Conservation (phyloP, 768 basidiomycete species). For the Phylloporus rhodoxanthus region DNA sequence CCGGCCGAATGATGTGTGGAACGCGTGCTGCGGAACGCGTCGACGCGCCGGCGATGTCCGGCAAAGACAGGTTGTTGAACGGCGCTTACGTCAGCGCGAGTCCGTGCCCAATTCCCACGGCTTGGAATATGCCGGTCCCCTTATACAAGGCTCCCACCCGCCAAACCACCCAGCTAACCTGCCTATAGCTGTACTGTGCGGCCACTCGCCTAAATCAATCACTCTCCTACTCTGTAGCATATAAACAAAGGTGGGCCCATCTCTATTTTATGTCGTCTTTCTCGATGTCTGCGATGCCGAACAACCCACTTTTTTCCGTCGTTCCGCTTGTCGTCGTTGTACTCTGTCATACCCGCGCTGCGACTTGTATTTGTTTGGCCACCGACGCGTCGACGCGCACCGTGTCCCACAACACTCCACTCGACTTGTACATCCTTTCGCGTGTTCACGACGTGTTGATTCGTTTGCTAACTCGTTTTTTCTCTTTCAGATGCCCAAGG, state of each 20-base stretch:
- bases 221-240: constrained; percentile 23
- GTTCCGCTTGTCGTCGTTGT: constrained; percentile 24
- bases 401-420: constrained; percentile 25
- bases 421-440: constrained; percentile 28
- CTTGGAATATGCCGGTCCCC: constrained; percentile 27
- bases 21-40: constrained; percentile 6
- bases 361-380: constrained; percentile 33
- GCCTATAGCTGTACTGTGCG: constrained; percentile 34
- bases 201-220: constrained; percentile 32
- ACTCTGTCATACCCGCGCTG: constrained; percentile 16
- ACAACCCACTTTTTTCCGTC: constrained; percentile 7
- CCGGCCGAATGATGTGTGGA: constrained; percentile 15
- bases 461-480: constrained; percentile 31
- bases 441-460: constrained; percentile 37
- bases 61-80: constrained; percentile 26
- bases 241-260: constrained; percentile 26
- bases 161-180: constrained; percentile 34
- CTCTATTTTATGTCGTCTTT: constrained; percentile 23
- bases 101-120: constrained; percentile 34
- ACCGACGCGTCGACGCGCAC: constrained; percentile 34
- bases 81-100: constrained; percentile 32
- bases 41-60: constrained; percentile 23
- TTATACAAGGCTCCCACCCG: constrained; percentile 36
- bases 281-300: constrained; percentile 19
- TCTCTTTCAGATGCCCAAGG: constrained; percentile 69